Percentiles rank a stretch among this genome's conserved stretches.
phyloP scores from a whole-genome alignment of 148 eudicot species.

The Rhododendron kiyosumense region DNA sequence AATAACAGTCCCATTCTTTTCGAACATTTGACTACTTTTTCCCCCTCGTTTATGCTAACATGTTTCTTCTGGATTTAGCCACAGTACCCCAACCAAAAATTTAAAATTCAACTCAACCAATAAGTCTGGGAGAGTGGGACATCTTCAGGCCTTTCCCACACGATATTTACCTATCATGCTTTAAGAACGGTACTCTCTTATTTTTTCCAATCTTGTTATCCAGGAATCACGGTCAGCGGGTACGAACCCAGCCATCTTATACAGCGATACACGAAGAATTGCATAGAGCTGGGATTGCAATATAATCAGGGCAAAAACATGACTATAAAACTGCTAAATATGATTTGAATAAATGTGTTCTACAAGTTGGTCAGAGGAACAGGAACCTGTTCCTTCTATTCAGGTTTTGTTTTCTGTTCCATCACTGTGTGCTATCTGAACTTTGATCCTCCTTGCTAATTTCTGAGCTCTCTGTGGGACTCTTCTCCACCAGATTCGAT shows the following conservation, averaged over 20 bases:
- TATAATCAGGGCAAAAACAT: background rate
- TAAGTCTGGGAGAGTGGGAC: background rate
- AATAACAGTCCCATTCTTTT: background rate
- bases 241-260: background rate
- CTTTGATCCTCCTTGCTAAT: conserved; percentile 41
- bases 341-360: conserved; percentile 3
- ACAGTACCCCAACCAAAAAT: background rate
- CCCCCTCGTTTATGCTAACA: background rate
- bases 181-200: background rate
- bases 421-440: conserved; percentile 24
- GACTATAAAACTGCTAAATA: conserved; percentile 1
- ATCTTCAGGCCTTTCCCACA: background rate
- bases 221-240: background rate
- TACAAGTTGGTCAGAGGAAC: conserved; percentile 3
- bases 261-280: background rate
- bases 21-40: background rate
- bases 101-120: background rate
- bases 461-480: conserved; percentile 21
- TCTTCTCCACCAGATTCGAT: conserved; percentile 27
- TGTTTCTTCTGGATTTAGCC: background rate
- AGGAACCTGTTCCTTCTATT: conserved; percentile 13
- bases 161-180: background rate
- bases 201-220: background rate
- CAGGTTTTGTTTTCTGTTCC: background rate
- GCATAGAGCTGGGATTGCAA: background rate